Percentiles rank a stretch among this genome's conserved stretches.
Conservation (phyloP, 2,329 filamentous ascomycete species). For the Coniochaeta prunicola region DNA sequence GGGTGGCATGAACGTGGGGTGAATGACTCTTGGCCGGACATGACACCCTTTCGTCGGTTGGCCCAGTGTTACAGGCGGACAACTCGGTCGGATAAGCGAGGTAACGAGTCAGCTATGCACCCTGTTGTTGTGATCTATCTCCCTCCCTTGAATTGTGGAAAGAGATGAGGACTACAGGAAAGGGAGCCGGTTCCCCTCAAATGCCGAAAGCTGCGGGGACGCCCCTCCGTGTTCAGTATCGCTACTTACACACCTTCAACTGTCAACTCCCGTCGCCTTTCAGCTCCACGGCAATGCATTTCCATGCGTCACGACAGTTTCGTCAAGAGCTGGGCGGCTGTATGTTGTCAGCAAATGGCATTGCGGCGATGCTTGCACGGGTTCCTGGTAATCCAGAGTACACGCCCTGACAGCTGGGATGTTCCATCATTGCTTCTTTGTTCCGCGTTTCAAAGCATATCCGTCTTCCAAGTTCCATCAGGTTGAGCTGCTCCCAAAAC, state of each 20-base stretch:
- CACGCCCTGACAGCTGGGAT: background rate
- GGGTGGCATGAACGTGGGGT: background rate
- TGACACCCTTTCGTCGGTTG: background rate
- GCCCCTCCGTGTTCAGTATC: background rate
- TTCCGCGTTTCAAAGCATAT: background rate
- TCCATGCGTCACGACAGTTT: background rate
- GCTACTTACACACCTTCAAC: background rate
- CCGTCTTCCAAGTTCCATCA: background rate
- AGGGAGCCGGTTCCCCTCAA: no score
- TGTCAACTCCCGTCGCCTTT: no score
- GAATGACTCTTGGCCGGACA: background rate
- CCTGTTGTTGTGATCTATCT: background rate
- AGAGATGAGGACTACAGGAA: no score
- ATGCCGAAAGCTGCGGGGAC: background rate
- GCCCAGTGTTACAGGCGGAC: background rate
- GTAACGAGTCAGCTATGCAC: no score
- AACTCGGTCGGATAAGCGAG: background rate
- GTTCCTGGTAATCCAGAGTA: background rate
- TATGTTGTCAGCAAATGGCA: slow-evolving; percentile 1
- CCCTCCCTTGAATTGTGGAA: background rate
- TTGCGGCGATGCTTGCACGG: background rate
- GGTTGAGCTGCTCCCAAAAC: background rate
- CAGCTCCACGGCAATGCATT: background rate
- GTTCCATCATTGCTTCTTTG: background rate
- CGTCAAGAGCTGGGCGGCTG: background rate